These are phyloP conservation scores for Arthrobotrys sinensis DNA, from an alignment of 2,329 filamentous ascomycete genomes.

Conservation along the genomic window DNA sequence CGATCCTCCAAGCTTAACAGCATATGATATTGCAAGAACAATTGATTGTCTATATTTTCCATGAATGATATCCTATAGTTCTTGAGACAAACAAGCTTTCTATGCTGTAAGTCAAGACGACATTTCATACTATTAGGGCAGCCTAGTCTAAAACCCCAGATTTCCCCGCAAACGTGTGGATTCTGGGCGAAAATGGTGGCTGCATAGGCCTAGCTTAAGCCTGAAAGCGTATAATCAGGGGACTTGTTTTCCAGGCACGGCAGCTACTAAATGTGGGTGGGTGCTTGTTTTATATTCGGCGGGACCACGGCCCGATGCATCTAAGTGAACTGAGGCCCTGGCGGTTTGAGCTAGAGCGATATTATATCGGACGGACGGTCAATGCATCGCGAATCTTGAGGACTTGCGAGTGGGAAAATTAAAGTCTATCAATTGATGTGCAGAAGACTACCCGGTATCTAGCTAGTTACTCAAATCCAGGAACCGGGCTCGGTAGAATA, in stretches of 20 bases:
- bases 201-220: neutral
- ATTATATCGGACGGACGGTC: slow-evolving; percentile 11
- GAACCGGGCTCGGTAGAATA: neutral
- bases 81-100: slow-evolving; percentile 32
- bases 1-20: no score
- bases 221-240: no score
- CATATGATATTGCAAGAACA: neutral
- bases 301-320: slow-evolving; percentile 37
- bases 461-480: neutral
- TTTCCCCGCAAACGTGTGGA: slow-evolving; percentile 37
- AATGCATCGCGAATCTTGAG: neutral
- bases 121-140: neutral
- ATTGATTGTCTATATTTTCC: slow-evolving; percentile 14
- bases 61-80: neutral
- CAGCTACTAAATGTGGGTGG: neutral
- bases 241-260: no score
- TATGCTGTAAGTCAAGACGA: neutral
- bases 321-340: neutral
- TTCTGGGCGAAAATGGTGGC: neutral
- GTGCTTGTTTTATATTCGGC: neutral
- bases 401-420: neutral
- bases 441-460: neutral
- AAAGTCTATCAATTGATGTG: neutral
- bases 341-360: slow-evolving; percentile 16
- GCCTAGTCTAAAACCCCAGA: slow-evolving; percentile 3